Evolutionary conservation across 208 protist species (phyloP), one percentile per base, ranked within the genome.

Genomic region (Phytomonas serpens): DNA sequence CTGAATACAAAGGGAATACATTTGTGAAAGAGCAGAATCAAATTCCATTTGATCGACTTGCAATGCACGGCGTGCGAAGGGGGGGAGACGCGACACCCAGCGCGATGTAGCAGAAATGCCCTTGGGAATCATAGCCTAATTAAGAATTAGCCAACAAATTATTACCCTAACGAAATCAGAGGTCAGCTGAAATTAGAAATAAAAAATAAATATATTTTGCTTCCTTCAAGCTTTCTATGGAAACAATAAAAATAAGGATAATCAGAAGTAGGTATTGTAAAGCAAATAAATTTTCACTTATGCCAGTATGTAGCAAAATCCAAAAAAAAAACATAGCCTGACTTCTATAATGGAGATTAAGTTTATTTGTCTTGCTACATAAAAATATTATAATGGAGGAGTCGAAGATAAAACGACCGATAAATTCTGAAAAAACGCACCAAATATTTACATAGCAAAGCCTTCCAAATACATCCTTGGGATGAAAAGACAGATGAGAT

Each of bases 21-120:
- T 97, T 61, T 97, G 93, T 40, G 90, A 90, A 40, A 97, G 75
- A 5, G 91, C 93, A 16, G 88, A 93, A 76, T 97, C 93, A 33
- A 97, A 76, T 71, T 97, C 90, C 93, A 97, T 97, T 77, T 97
- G 93, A 77, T 95, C 86, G 31, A 78, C 77, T 42, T 94, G 86
- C 40, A 95, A 57, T n/a, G 91, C 91, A 29, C 93, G 86, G 30
- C 87, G 83, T 23, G 76, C 79, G 80, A 93, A 95, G 14, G 86
- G 81, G 10, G 88, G 87, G 14, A 97, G 67, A 33, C 70, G 77
- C 11, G 91, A 90, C 32, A 89, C 74, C 85, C 81, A 91, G 31
- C 88, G 82, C 23, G 88, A 85, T 61, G 80, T 80, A 34, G 68
- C 64, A 38, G 80, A 77, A 19, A 51, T 74, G 30, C 70, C 73